phyloP scores from a whole-genome alignment of 2,329 filamentous ascomycete species.

The Aspergillus awamori region DNA sequence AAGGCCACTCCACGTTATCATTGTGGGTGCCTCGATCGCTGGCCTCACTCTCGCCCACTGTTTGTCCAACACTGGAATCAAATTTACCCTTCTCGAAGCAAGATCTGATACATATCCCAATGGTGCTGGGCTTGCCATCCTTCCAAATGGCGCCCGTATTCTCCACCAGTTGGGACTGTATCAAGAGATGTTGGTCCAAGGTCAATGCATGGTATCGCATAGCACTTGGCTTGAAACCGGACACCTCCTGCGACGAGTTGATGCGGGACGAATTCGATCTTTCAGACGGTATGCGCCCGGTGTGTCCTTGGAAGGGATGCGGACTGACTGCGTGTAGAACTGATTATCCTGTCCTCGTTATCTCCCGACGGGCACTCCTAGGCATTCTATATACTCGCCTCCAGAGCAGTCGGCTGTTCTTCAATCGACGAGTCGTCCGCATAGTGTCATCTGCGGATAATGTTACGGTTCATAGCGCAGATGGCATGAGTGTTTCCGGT shows the following conservation, averaged over 20 bases:
- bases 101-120: neutral
- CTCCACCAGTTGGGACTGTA: conserved; percentile 8
- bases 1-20: conserved; percentile 1
- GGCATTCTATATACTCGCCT: neutral
- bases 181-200: neutral
- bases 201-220: conserved; percentile 1
- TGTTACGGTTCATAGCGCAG: neutral
- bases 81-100: neutral
- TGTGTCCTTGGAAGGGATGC: fast-evolving
- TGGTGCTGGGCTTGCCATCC: conserved; percentile 2
- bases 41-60: conserved; percentile 11
- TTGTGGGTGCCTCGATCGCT: conserved; percentile 2
- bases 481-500: conserved; percentile 20
- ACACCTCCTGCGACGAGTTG: neutral
- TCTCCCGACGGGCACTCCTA: conserved; percentile 1
- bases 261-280: neutral
- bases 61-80: neutral
- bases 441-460: neutral
- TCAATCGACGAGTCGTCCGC: neutral
- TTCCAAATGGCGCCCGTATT: conserved; percentile 6
- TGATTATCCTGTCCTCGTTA: conserved; percentile 3
- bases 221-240: neutral
- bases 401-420: neutral
- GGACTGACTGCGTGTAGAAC: neutral
- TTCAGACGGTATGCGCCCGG: neutral